These are phyloP conservation scores for Aspergillus panamensis DNA, from an alignment of 495 filamentous ascomycete genomes.

Conservation along the genomic window DNA sequence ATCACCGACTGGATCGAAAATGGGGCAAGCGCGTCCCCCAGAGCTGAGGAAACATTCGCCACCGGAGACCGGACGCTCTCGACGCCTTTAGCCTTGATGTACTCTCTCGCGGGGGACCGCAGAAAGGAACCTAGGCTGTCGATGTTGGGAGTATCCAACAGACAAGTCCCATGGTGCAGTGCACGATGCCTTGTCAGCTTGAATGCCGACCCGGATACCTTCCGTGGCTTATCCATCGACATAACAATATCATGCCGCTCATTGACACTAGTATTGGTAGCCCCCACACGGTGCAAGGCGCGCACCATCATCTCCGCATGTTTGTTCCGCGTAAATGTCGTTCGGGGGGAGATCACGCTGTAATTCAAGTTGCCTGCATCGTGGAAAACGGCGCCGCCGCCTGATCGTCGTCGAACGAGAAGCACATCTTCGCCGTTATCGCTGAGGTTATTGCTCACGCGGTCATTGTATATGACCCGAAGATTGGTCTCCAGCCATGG, in stretches of 20 bases:
- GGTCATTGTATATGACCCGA: slow-evolving; percentile 46
- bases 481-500: slow-evolving; percentile 92
- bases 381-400: slow-evolving; percentile 92
- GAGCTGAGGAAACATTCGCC: slow-evolving; percentile 63
- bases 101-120: slow-evolving; percentile 66
- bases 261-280: slow-evolving; percentile 65
- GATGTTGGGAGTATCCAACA: slow-evolving; percentile 71
- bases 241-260: slow-evolving; percentile 91
- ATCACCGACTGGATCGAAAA: slow-evolving; percentile 40
- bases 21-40: slow-evolving; percentile 31
- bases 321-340: slow-evolving; percentile 72
- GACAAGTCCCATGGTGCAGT: slow-evolving; percentile 88
- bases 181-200: slow-evolving; percentile 76
- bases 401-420: slow-evolving; percentile 77
- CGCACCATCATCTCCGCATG: slow-evolving; percentile 89
- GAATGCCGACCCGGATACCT: slow-evolving; percentile 90
- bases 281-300: slow-evolving; percentile 55
- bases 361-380: slow-evolving; percentile 92
- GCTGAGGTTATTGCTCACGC: slow-evolving; percentile 15
- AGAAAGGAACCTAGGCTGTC: slow-evolving; percentile 60
- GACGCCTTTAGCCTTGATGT: slow-evolving; percentile 79
- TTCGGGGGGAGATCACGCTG: slow-evolving; percentile 76
- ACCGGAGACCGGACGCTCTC: slow-evolving; percentile 87
- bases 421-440: slow-evolving; percentile 42
- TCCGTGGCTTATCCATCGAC: slow-evolving; percentile 52